Evolutionary conservation across 345 rosid genomes (phyloP).

Genomic region (Atalantia buxifolia): DNA sequence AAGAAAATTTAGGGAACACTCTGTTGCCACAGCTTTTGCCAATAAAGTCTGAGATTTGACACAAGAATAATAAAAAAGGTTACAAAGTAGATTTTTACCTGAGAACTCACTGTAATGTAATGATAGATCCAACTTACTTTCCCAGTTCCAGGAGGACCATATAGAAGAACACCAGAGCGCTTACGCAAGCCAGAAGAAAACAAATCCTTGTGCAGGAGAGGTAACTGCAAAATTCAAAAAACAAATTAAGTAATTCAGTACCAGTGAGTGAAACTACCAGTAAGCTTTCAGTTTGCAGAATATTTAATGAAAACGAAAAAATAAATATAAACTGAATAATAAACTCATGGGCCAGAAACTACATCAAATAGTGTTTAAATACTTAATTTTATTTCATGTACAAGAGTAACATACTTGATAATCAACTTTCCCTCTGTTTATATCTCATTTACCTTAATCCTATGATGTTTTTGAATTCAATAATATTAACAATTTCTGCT

Average conservation of each 20-base stretch:
- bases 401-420: background rate
- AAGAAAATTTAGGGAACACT: slow-evolving; percentile 90
- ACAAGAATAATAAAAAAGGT: slow-evolving; percentile 14
- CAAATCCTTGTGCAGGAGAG: slow-evolving; percentile 89
- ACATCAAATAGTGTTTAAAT: slow-evolving; percentile 4
- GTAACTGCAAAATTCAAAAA: slow-evolving; percentile 44
- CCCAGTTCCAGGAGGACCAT: slow-evolving; percentile 99
- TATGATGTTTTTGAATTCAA: background rate
- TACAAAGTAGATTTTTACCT: slow-evolving; percentile 1
- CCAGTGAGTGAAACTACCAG: background rate
- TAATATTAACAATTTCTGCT: background rate
- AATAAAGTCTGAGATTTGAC: slow-evolving; percentile 64
- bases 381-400: background rate
- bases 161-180: slow-evolving; percentile 95
- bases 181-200: slow-evolving; percentile 95
- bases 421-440: background rate
- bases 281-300: slow-evolving; percentile 6
- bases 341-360: background rate
- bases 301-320: background rate
- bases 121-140: slow-evolving; percentile 48
- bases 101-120: slow-evolving; percentile 10
- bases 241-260: slow-evolving; percentile 5
- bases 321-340: background rate
- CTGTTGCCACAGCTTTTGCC: slow-evolving; percentile 99
- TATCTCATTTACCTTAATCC: background rate